Evolutionary conservation across 345 rosid genomes (phyloP).

Genomic region (thale cress (Arabidopsis thaliana)): DNA sequence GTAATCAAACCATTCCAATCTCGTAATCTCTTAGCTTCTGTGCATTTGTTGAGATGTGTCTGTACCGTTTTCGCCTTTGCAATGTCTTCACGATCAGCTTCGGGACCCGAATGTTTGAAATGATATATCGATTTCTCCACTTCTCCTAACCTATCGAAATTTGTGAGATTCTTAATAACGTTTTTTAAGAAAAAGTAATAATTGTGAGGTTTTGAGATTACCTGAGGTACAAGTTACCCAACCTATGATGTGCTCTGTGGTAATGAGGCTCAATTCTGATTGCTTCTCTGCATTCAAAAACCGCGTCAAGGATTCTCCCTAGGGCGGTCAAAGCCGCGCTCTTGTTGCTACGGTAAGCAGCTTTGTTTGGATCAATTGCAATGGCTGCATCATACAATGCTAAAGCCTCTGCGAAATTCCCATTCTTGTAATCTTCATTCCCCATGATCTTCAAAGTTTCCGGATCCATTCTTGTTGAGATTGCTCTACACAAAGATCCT

Average conservation of each 20-base stretch:
- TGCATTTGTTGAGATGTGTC: slow-evolving; percentile 62
- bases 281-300: slow-evolving; percentile 93
- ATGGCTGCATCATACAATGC: slow-evolving; percentile 96
- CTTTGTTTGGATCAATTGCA: slow-evolving; percentile 80
- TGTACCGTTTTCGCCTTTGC: slow-evolving; percentile 70
- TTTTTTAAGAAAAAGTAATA: not conserved
- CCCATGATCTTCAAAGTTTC: slow-evolving; percentile 94
- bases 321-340: slow-evolving; percentile 90
- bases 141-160: slow-evolving; percentile 71
- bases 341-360: slow-evolving; percentile 90
- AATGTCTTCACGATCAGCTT: slow-evolving; percentile 75
- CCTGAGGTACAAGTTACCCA: slow-evolving; percentile 86
- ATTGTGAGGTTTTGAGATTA: slow-evolving; percentile 32
- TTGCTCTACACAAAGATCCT: slow-evolving; percentile 75
- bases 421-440: slow-evolving; percentile 94
- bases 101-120: slow-evolving; percentile 84
- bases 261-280: slow-evolving; percentile 83
- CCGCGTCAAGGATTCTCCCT: slow-evolving; percentile 84
- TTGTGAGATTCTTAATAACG: not conserved
- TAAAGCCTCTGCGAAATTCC: slow-evolving; percentile 84
- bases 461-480: slow-evolving; percentile 95
- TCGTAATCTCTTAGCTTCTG: slow-evolving; percentile 65
- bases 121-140: slow-evolving; percentile 86
- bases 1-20: slow-evolving; percentile 75
- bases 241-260: slow-evolving; percentile 91